These are phyloP conservation scores for Piloderma croceum DNA, from an alignment of 768 basidiomycete genomes.

Conservation along the genomic window DNA sequence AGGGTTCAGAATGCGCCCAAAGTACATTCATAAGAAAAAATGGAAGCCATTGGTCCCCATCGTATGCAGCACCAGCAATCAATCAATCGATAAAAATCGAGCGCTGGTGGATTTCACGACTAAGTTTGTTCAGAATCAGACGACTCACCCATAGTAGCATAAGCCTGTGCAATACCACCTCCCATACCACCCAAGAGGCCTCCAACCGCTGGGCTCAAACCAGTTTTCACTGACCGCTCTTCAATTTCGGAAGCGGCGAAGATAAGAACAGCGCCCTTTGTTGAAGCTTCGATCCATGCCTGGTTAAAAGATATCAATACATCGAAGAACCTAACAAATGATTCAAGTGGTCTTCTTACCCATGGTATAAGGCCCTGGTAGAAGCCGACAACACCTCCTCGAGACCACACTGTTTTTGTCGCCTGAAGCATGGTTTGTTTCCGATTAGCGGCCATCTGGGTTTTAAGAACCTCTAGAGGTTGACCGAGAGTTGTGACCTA, in stretches of 20 bases:
- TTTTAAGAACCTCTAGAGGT: conserved; percentile 96
- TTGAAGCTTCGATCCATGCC: conserved; percentile 99
- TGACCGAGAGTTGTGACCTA: conserved; percentile 98
- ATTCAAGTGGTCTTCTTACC: too few relatives aligned
- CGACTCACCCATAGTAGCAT: conserved; percentile 96
- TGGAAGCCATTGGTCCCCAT: too few relatives aligned
- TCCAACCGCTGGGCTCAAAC: conserved; percentile 72
- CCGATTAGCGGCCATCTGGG: conserved; percentile 98
- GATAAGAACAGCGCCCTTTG: conserved; percentile 93
- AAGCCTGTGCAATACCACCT: conserved; percentile 95
- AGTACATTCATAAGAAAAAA: conserved; percentile 2
- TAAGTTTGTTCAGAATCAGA: conserved; percentile 2
- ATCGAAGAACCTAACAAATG: conserved; percentile 2
- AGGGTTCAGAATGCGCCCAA: conserved; percentile 3
- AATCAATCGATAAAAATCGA: too few relatives aligned
- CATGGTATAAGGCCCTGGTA: conserved; percentile 99
- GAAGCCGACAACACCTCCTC: conserved; percentile 86
- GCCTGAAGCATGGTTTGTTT: conserved; percentile 88
- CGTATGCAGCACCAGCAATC: too few relatives aligned
- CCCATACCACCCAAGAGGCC: conserved; percentile 96
- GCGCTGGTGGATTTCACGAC: too few relatives aligned
- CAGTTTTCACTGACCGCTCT: conserved; percentile 53
- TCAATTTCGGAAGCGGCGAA: conserved; percentile 97
- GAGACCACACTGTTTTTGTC: conserved; percentile 78
- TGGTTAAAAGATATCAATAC: conserved; percentile 24